A percentile compares a stretch with the other conserved stretches of the same genome.
Conservation (phyloP, 2,329 filamentous ascomycete genomes). For the Chaetomiaceae sp. region DNA sequence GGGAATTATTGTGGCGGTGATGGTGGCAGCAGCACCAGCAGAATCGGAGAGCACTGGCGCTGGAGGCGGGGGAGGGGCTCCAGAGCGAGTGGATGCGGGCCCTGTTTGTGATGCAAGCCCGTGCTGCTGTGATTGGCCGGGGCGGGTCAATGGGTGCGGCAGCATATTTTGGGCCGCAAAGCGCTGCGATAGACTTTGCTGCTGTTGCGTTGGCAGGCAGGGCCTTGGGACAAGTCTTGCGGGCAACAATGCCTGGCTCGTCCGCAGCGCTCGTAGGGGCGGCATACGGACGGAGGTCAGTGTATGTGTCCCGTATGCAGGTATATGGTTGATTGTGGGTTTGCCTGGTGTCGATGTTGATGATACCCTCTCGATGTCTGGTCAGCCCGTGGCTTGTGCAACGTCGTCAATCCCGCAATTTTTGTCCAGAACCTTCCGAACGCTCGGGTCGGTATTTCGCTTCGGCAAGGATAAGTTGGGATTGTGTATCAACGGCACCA, state of each 20-base stretch:
- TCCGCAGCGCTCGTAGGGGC: slow-evolving; percentile 17
- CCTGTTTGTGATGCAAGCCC: slow-evolving; percentile 24
- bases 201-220: slow-evolving; percentile 1
- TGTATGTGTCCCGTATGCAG: neutral
- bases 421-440: slow-evolving; percentile 10
- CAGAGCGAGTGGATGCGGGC: slow-evolving; percentile 15
- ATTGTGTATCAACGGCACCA: no score
- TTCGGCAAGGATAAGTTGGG: no score
- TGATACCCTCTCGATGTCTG: neutral
- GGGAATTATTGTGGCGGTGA: slow-evolving; percentile 15
- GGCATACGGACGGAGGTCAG: slow-evolving; percentile 16
- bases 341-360: neutral
- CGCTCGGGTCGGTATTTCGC: slow-evolving; percentile 1
- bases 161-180: slow-evolving; percentile 18
- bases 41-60: slow-evolving; percentile 9
- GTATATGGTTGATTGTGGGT: neutral
- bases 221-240: neutral
- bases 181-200: slow-evolving; percentile 1
- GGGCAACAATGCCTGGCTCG: slow-evolving; percentile 12
- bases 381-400: neutral
- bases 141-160: slow-evolving; percentile 18
- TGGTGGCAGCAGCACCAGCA: slow-evolving; percentile 1
- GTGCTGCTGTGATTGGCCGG: slow-evolving; percentile 24
- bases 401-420: neutral
- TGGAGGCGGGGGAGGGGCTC: slow-evolving; percentile 25